Evolutionary conservation across 1,139 yeast species (phyloP), one percentile per base, ranked within the genome.

Genomic region (Diutina scorzettiae): DNA sequence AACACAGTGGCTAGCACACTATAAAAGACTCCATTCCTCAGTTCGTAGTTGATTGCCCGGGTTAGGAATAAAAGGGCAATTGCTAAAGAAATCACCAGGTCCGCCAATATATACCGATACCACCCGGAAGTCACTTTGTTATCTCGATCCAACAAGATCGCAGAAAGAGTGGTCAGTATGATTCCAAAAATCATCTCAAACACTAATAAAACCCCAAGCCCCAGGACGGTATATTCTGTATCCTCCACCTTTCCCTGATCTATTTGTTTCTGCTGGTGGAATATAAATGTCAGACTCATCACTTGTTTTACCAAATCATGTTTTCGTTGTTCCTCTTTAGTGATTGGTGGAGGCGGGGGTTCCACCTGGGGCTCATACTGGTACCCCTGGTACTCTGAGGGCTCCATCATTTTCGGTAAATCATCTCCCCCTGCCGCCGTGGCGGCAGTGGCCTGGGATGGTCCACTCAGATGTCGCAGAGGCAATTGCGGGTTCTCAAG

Each of bases 11-110:
- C 66, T 0, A 59, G 54, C 12, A 64, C 48, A 43, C 71, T 65
- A 47, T 67, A 68, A 45, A 68, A 66, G 40, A 68, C 63, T 2
- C 73, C 73, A 46, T 66, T 66, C 45, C 71, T 49, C 45, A 53
- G 58, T 45, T 67, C 73, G 44, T 64, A 68, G 44, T 63, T 64
- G 42, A 69, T 57, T 8, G 65, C 47, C 7, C 57, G 58, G 11
- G 60, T 55, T 29, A 67, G 55, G 46, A 69, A 66, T 24, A 66
- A 23, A 5, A 66, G 41, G 3, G 71, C 56, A 4, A 66, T 59
- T 1, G 57, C 53, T 4, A 65, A 48, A 2, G 71, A 59, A 23
- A 68, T 54, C 3, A 60, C 51, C 5, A 64, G 62, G 45, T 63
- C 64, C 1, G 71, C 71, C 21, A 69, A 59, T 43, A 68, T 58